A percentile compares a stretch with the other conserved stretches of the same genome.
phyloP scores from a whole-genome alignment of 441 rosid genomes.

The Syzygium syzygioides region DNA sequence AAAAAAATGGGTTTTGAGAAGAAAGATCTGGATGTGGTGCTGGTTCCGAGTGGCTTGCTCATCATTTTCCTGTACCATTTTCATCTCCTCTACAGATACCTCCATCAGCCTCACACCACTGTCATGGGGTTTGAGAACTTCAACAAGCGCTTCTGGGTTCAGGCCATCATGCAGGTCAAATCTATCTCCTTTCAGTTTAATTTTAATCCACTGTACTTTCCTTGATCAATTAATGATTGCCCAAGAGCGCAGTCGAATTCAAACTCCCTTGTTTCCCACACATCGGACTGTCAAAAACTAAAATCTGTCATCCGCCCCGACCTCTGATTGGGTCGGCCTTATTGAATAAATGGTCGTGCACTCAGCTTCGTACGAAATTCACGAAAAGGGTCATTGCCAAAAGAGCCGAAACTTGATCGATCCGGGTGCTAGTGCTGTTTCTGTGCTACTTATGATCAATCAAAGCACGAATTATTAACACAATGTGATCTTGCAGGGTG shows the following conservation, averaged over 20 bases:
- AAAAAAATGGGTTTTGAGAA: constrained; percentile 23
- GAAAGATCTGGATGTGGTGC: constrained; percentile 49
- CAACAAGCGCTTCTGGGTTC: constrained; percentile 66
- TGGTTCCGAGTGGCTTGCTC: constrained; percentile 53
- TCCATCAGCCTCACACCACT: constrained; percentile 55
- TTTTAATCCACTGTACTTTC: background rate
- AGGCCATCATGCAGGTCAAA: constrained; percentile 45
- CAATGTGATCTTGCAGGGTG: constrained; percentile 25
- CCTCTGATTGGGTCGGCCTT: background rate
- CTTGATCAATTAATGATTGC: background rate
- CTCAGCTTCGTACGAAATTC: background rate
- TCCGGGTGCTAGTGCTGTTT: background rate
- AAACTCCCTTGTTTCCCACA: background rate
- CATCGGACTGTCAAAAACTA: background rate
- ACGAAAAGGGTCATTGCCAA: background rate
- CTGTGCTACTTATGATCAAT: background rate
- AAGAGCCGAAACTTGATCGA: background rate
- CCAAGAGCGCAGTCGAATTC: background rate
- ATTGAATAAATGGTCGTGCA: background rate
- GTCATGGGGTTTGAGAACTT: constrained; percentile 59
- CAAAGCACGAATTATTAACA: background rate
- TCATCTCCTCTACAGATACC: constrained; percentile 49
- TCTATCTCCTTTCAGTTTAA: background rate
- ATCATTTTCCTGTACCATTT: constrained; percentile 56
- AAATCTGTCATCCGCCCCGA: background rate